Conservation (phyloP, 2,329 filamentous ascomycete species). For the Arthrobotrys sphaeroides region DNA sequence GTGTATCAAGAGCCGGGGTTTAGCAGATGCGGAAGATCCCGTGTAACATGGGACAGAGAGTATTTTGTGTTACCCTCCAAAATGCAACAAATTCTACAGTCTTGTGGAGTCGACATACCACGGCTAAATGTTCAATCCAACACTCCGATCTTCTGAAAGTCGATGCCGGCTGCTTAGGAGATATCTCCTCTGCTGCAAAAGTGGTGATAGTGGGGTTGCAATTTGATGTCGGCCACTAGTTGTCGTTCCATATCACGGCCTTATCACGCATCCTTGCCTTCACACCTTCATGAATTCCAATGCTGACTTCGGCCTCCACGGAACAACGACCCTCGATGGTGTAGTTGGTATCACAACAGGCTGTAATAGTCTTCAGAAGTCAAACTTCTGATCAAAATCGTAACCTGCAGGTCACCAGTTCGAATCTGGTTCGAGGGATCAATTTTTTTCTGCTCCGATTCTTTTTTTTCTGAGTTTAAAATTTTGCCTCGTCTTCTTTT, state of each 20-base stretch:
- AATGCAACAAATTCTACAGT: slow-evolving; percentile 54
- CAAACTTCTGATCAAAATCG: slow-evolving; percentile 44
- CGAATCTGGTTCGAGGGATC: slow-evolving; percentile 54
- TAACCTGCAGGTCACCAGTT: slow-evolving; percentile 55
- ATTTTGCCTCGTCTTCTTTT: slow-evolving; percentile 21
- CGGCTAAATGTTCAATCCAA: neutral
- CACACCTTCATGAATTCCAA: neutral
- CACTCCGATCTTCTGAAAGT: neutral
- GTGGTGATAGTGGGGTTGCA: slow-evolving; percentile 19
- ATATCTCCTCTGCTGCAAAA: neutral
- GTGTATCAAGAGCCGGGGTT: too few species aligned
- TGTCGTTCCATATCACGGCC: neutral
- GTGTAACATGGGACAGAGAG: neutral
- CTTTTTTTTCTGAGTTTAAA: slow-evolving; percentile 10
- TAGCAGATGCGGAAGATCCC: too few species aligned
- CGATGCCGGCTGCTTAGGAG: neutral
- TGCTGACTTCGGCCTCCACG: slow-evolving; percentile 8
- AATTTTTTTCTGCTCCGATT: slow-evolving; percentile 21
- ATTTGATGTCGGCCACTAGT: too few species aligned
- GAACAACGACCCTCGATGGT: slow-evolving; percentile 50
- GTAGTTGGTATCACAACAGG: slow-evolving; percentile 55
- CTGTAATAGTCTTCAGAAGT: slow-evolving; percentile 53
- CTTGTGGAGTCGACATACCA: neutral
- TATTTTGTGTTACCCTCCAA: slow-evolving; percentile 31
- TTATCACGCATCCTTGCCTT: slow-evolving; percentile 1